Evolutionary conservation across 2,329 filamentous ascomycete species (phyloP).

Genomic region (Monosporascus sp.): DNA sequence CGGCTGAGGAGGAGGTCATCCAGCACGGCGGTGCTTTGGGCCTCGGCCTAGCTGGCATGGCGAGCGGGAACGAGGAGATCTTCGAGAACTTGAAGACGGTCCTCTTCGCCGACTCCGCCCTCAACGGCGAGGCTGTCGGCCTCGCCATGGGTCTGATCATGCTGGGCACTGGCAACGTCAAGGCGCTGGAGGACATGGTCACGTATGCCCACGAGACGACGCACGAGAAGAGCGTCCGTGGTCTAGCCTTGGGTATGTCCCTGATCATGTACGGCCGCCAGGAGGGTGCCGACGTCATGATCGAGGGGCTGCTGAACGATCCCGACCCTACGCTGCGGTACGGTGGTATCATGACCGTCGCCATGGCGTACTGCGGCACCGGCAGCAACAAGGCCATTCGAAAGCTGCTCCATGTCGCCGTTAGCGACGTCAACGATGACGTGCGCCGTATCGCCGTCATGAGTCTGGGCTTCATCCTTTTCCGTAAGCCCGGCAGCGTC

Average conservation of each 20-base stretch:
- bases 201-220: slow-evolving; percentile 96
- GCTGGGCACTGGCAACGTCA: slow-evolving; percentile 94
- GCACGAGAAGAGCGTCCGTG: slow-evolving; percentile 97
- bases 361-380: slow-evolving; percentile 92
- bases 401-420: slow-evolving; percentile 89
- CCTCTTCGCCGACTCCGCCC: slow-evolving; percentile 86
- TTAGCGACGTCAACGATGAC: slow-evolving; percentile 97
- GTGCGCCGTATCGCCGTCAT: slow-evolving; percentile 94
- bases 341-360: slow-evolving; percentile 98
- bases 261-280: slow-evolving; percentile 97
- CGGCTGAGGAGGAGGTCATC: slow-evolving; percentile 83
- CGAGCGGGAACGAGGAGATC: slow-evolving; percentile 81
- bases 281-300: slow-evolving; percentile 89
- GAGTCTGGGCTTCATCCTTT: slow-evolving; percentile 96
- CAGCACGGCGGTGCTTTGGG: slow-evolving; percentile 95
- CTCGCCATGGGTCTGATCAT: slow-evolving; percentile 96
- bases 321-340: slow-evolving; percentile 91
- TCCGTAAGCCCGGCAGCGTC: slow-evolving; percentile 94
- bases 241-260: slow-evolving; percentile 92
- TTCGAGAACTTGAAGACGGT: slow-evolving; percentile 88
- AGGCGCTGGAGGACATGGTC: slow-evolving; percentile 93
- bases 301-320: slow-evolving; percentile 88
- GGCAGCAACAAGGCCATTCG: slow-evolving; percentile 98
- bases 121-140: slow-evolving; percentile 95
- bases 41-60: slow-evolving; percentile 96